phyloP scores from a whole-genome alignment of 176 grass and related monocot genomes.

The Echinochloa phyllopogon region DNA sequence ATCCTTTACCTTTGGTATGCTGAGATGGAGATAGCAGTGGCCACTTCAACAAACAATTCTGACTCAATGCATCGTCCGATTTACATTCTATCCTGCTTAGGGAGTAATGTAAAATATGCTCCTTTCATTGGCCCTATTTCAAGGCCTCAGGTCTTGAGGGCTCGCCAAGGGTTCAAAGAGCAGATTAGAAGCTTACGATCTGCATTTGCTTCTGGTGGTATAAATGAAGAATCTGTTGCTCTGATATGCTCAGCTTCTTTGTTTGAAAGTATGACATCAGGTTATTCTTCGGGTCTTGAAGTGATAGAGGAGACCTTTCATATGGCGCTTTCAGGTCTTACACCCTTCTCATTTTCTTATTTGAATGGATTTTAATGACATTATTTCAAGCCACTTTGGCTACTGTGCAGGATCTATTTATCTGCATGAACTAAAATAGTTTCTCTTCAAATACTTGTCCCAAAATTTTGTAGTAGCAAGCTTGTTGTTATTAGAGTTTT shows the following conservation, averaged over 20 bases:
- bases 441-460: background rate
- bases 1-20: slow-evolving; percentile 92
- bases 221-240: slow-evolving; percentile 80
- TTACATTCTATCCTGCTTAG: slow-evolving; percentile 86
- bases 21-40: slow-evolving; percentile 67
- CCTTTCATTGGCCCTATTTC: slow-evolving; percentile 64
- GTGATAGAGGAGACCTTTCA: slow-evolving; percentile 77
- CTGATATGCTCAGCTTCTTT: slow-evolving; percentile 81
- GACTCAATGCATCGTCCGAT: slow-evolving; percentile 70
- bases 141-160: slow-evolving; percentile 74
- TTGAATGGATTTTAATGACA: slow-evolving; percentile 21
- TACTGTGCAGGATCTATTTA: background rate
- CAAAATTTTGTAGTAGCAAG: background rate
- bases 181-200: slow-evolving; percentile 71
- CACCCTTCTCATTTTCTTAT: slow-evolving; percentile 25
- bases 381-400: background rate
- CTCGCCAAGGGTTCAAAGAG: slow-evolving; percentile 95
- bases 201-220: slow-evolving; percentile 48
- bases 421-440: slow-evolving; percentile 10
- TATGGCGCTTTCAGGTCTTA: slow-evolving; percentile 72
- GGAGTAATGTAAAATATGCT: slow-evolving; percentile 70
- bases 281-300: slow-evolving; percentile 77
- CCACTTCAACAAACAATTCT: slow-evolving; percentile 51
- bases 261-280: slow-evolving; percentile 83
- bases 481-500: background rate